Base-by-base conservation (phyloP, 768 basidiomycete genomes). In the Lanmaoa rubissima region DNA sequence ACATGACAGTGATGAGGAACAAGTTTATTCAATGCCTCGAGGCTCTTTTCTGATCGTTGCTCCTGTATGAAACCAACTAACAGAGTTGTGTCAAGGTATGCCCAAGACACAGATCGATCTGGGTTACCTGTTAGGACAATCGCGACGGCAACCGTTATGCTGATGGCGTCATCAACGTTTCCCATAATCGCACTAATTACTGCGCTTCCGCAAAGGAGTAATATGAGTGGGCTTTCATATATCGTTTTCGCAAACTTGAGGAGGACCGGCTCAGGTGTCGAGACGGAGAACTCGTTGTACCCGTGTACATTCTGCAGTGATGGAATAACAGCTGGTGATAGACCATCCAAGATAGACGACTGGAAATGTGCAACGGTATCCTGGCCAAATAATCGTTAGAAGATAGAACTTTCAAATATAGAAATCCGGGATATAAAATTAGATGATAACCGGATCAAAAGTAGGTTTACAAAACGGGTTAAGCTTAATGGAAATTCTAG, bases 1-100 rank as follows among this genome's bases (percentile, higher is more conserved):
- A 97, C 86, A 67, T 95, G 93, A 68, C 94, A 96, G 69, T 96
- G 93, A 71, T 98, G 95, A 0, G 95, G 95, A 21, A 98, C 95
- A 41, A 98, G 88, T 72, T 95, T 97, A 76, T 94, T 97, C 35
- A 98, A 78, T 0, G 95, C 93, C 72, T 97, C 94, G 28, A 98
- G 77, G 57, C 91, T 93, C 74, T 97, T 87, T 69, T 98, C 95
- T 1, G 96, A 98, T 34, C 95, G 82, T 58, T 90, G 85, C 72
- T 98, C 95, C 72, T 98, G 95, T 32, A 98, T 85, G 67, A 98
- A 98, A 11, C 93, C 96, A 60, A 98, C 95, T 81, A 46, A 53
- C 5, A 47, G 21, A 31, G 19, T 21, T 34, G 26, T 16, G 36
- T 59, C 34, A 68, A 45, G 24, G 21, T 5, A 34, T 21, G 2